Conservation (phyloP, 78 protist genomes). For the Monosiga brevicollis region DNA sequence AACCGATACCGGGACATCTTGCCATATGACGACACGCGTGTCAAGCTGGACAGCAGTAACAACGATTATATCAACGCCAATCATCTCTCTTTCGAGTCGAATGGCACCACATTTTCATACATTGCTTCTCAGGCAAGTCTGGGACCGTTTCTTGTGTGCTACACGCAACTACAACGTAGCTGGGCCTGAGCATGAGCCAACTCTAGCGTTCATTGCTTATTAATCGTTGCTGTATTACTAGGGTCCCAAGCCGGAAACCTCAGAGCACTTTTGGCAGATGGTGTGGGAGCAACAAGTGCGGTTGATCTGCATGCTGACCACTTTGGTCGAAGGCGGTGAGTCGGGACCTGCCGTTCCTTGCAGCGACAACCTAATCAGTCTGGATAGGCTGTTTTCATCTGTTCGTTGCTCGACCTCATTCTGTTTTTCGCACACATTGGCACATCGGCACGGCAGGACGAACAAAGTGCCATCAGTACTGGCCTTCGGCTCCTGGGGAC, state of each 20-base stretch:
- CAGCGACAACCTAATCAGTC: no score
- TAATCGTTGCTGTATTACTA: no score
- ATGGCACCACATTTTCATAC: neutral
- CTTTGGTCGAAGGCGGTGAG: neutral
- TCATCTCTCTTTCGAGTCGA: neutral
- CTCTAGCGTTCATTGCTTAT: no score
- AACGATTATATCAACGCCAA: neutral
- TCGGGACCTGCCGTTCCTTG: no score
- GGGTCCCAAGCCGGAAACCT: neutral
- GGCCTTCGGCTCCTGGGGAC: neutral
- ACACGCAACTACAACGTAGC: no score
- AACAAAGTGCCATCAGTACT: neutral
- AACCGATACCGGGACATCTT: neutral
- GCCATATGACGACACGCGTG: neutral
- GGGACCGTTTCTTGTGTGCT: no score
- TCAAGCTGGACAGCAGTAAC: neutral
- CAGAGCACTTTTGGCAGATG: neutral
- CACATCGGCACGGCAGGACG: no score
- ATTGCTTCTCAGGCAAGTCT: neutral
- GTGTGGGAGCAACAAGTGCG: neutral
- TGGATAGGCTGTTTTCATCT: no score
- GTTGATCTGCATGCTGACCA: neutral
- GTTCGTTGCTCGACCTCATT: no score
- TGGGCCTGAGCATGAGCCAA: no score
- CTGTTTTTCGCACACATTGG: no score